Percentiles rank a stretch among this genome's conserved stretches.
phyloP scores from a whole-genome alignment of 2,329 filamentous ascomycete genomes.

The Periconia macrospinosa region DNA sequence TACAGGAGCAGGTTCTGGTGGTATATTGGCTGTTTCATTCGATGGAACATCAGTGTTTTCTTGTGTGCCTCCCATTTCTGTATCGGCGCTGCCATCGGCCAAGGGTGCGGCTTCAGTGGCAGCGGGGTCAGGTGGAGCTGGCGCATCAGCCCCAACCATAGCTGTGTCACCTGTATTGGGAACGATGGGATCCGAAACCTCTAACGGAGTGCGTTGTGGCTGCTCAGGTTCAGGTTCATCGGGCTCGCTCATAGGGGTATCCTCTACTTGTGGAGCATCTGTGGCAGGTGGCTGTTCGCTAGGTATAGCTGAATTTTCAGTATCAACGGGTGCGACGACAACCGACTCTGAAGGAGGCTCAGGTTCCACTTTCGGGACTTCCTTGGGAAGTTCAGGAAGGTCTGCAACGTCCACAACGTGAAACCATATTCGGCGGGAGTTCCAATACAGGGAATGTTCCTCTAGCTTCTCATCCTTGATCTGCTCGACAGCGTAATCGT shows the following conservation, averaged over 20 bases:
- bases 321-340: constrained; percentile 2
- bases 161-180: constrained; percentile 17
- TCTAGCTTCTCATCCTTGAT: constrained; percentile 30
- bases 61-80: constrained; percentile 41
- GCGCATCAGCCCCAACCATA: constrained; percentile 26
- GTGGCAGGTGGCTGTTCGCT: constrained; percentile 8
- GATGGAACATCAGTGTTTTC: constrained; percentile 24
- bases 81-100: constrained; percentile 22
- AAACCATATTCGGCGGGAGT: constrained; percentile 33
- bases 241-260: constrained; percentile 44
- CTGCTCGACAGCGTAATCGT: constrained; percentile 25
- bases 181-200: constrained; percentile 4
- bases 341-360: constrained; percentile 1
- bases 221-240: constrained; percentile 24
- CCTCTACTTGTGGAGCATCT: constrained; percentile 22
- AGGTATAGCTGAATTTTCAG: background rate
- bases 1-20: constrained; percentile 14
- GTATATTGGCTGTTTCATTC: constrained; percentile 12
- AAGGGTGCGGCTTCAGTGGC: constrained; percentile 24
- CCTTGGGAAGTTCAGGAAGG: constrained; percentile 29
- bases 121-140: constrained; percentile 17
- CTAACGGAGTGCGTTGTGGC: constrained; percentile 4
- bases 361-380: background rate
- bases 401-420: constrained; percentile 34
- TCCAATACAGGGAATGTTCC: constrained; percentile 21